Base-by-base conservation (phyloP, 768 basidiomycete genomes). In the Russula sp. region DNA sequence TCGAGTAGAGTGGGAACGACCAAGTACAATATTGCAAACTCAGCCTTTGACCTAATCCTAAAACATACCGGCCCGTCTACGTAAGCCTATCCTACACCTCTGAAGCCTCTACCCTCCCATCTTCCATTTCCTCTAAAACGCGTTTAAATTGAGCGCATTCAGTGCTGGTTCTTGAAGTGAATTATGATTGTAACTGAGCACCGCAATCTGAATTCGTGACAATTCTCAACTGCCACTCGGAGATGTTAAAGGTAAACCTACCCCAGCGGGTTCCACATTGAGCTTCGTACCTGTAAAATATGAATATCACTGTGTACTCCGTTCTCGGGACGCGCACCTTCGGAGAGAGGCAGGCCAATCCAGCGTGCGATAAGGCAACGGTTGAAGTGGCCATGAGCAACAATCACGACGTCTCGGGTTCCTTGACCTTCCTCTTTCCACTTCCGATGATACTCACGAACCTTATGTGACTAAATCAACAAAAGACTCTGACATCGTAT, bases 331-430 rank as follows among this genome's bases (percentile, higher is more conserved):
- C 14, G 8, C 57, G n/a, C 75, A 84, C 86, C 87, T 42, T 83
- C 74, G 13, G 74, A 73, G 26, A 92, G 77, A 3, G 85, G 84
- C 70, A 91, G 84, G 28, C 81, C 75, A 66, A 90, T 84, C 93
- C 93, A 96, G 53, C 93, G 87, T 16, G 91, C 79, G 59, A 94
- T 88, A 69, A 93, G 78, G 53, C 83, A 82, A 46, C 89, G 83
- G 59, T 83, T 90, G 73, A 90, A 86, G 74, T 94, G 89, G 0
- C 90, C 94, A 74, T 98, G 95, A 0, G 93, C 91, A 64, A 98
- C 85, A 71, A 98, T 88, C 63, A 95, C 81, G 11, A 94, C 87
- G 70, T 97, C 93, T 24, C 89, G 83, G 24, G 82, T 81, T 59
- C 86, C 80, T 20, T 80, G 76, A 1, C 84, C 84, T 54, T 88